A percentile compares a stretch with the other conserved stretches of the same genome.
Evolutionary conservation across 1,284 basidiomycete species (phyloP).

Genomic region (Leccinum ambiguum): DNA sequence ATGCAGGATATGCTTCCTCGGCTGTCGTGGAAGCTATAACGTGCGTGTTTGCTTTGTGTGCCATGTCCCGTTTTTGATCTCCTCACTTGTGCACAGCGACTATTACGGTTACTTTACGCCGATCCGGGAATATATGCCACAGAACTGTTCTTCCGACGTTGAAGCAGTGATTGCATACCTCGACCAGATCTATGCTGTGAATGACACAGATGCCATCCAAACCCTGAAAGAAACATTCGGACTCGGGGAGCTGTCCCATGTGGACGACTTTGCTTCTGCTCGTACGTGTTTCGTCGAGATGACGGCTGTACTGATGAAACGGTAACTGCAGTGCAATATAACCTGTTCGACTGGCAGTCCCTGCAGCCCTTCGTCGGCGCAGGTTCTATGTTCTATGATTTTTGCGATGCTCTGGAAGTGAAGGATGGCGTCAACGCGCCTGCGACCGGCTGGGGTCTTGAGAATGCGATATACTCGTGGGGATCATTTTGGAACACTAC

Average conservation of each 20-base stretch:
- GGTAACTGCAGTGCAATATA: conserved; percentile 48
- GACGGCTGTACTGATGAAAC: neutral
- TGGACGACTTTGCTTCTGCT: conserved; percentile 67
- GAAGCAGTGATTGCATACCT: conserved; percentile 61
- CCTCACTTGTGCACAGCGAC: conserved; percentile 38
- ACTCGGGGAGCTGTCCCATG: conserved; percentile 52
- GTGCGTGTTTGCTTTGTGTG: conserved; percentile 30
- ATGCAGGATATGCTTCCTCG: conserved; percentile 69
- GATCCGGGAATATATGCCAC: conserved; percentile 64
- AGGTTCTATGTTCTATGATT: conserved; percentile 52
- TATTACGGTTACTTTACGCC: conserved; percentile 76
- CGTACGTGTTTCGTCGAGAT: conserved; percentile 24
- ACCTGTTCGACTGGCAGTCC: conserved; percentile 47
- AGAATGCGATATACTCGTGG: neutral
- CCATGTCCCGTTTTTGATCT: conserved; percentile 1
- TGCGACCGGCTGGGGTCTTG: conserved; percentile 19
- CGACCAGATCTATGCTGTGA: conserved; percentile 52
- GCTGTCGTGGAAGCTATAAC: conserved; percentile 69
- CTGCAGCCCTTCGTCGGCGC: conserved; percentile 38
- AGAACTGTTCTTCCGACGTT: conserved; percentile 73
- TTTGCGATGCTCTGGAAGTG: conserved; percentile 49
- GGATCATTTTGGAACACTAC: neutral
- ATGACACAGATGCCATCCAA: conserved; percentile 46
- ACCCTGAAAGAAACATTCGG: conserved; percentile 58
- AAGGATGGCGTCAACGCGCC: neutral